Percentiles rank a stretch among this genome's conserved stretches.
These are phyloP conservation scores for Phaffomyces antillensis DNA, from an alignment of 805 yeast genomes.

Conservation along the genomic window DNA sequence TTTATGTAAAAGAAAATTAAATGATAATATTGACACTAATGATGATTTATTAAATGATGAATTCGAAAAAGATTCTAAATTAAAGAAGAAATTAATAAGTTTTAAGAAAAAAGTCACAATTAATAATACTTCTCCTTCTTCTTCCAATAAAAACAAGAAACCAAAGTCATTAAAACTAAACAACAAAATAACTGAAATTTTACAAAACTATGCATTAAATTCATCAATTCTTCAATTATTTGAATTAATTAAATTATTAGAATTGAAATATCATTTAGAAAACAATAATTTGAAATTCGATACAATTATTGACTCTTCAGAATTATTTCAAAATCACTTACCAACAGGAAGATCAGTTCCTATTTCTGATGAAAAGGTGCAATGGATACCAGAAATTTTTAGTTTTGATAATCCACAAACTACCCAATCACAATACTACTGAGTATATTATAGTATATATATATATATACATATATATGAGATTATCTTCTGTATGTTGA, in stretches of 20 bases:
- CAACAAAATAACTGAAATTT: conserved; percentile 3
- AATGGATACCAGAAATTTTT: conserved; percentile 15
- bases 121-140: neutral
- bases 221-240: conserved; percentile 33
- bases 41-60: conserved; percentile 3
- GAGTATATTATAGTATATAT: too few species aligned
- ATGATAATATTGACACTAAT: neutral
- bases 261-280: conserved; percentile 36
- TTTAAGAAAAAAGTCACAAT: conserved; percentile 12
- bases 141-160: neutral
- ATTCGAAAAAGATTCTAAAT: conserved; percentile 7
- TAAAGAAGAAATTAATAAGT: conserved; percentile 11
- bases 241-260: conserved; percentile 33
- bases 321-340: conserved; percentile 9
- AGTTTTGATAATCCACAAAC: neutral
- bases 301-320: conserved; percentile 8
- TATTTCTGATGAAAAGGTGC: conserved; percentile 6
- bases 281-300: conserved; percentile 27
- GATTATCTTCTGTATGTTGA: conserved; percentile 22
- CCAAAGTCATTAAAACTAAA: conserved; percentile 2
- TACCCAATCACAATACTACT: conserved; percentile 1
- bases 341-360: conserved; percentile 23
- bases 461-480: neutral
- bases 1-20: conserved; percentile 22
- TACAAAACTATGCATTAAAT: conserved; percentile 11